Evolutionary conservation across 805 yeast species (phyloP), one percentile per base, ranked within the genome.

Genomic region (Ogataea saltuana): DNA sequence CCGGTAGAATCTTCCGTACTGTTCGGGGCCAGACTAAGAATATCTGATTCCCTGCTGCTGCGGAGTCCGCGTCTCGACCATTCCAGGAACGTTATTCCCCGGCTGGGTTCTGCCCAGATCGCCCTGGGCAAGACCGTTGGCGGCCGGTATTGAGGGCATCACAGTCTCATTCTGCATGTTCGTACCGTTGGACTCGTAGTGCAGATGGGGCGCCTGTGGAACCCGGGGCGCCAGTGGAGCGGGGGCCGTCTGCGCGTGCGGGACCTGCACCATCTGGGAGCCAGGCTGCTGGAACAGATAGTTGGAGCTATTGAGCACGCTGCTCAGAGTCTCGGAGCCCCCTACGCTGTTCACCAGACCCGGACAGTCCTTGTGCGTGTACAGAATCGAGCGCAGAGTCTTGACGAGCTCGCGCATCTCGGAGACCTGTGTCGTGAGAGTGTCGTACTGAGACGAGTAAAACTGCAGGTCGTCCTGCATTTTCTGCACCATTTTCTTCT

Each of bases 401-500:
- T 74, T 53, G 12, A 85, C 68, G 53, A 81, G 85, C 36, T 81
- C 83, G 27, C 82, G 68, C 42, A 86, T 63, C 25, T 71, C 72
- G n/a, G 68, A 65, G 6, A 82, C 76, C 48, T 86, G 85, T 2
- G 68, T 64, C 11, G 80, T 74, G 39, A 89, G 64, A 30, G 78
- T 78, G 17, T 83, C 77, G 63, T 86, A 88, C 48, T 89, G 90
- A 9, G 72, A 63, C 13, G 85, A 74, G 60, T 81, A 88, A 54
- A 77, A 81, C 33, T 80, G 74, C 41, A 88, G 72, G 60, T 89
- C 95, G 35, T 74, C 79, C 61, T 89, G 95, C 78, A 93, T 83
- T 53, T 83, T 85, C 45, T 78, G 81, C 25, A 89, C 77, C 72
- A 85, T 83, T 60, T 87, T 88, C 69, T 93, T 93, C 72, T 93